These are phyloP conservation scores for Stephania yunnanensis DNA, from an alignment of 164 flowering plant species.

Conservation along the genomic window DNA sequence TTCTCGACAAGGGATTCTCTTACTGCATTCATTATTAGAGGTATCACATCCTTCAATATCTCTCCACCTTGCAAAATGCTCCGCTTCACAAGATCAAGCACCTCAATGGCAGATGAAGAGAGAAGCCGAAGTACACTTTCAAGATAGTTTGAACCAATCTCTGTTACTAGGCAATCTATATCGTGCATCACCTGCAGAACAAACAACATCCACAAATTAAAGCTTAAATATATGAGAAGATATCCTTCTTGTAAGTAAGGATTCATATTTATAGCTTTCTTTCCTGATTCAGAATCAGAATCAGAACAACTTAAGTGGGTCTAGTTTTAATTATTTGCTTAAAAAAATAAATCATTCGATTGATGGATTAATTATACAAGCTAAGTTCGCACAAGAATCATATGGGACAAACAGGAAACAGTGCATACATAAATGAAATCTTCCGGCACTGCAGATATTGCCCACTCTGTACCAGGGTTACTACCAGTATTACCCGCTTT, in stretches of 20 bases:
- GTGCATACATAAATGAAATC: constrained; percentile 73
- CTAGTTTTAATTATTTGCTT: not conserved
- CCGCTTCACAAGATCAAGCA: constrained; percentile 60
- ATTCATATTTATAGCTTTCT: no score
- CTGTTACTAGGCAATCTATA: constrained; percentile 45
- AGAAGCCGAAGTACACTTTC: constrained; percentile 53
- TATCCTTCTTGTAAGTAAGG: no score
- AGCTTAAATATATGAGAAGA: not conserved
- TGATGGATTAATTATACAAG: not conserved
- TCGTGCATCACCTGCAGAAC: constrained; percentile 80
- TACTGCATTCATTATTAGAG: constrained; percentile 50
- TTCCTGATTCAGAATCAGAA: no score
- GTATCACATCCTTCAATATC: constrained; percentile 47
- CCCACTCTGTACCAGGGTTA: constrained; percentile 72
- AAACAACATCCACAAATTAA: not conserved
- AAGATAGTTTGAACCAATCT: constrained; percentile 56
- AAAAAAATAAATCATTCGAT: not conserved
- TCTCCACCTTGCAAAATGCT: constrained; percentile 67
- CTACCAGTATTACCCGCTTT: constrained; percentile 39
- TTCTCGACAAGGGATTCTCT: constrained; percentile 69
- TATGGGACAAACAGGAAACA: not conserved
- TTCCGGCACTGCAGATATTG: constrained; percentile 65
- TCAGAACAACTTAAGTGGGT: not conserved
- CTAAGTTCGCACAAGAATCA: not conserved
- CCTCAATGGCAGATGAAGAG: constrained; percentile 62